Evolutionary conservation across 352 stramenopile genomes (phyloP).

Genomic region (Phytophthora pluvialis): DNA sequence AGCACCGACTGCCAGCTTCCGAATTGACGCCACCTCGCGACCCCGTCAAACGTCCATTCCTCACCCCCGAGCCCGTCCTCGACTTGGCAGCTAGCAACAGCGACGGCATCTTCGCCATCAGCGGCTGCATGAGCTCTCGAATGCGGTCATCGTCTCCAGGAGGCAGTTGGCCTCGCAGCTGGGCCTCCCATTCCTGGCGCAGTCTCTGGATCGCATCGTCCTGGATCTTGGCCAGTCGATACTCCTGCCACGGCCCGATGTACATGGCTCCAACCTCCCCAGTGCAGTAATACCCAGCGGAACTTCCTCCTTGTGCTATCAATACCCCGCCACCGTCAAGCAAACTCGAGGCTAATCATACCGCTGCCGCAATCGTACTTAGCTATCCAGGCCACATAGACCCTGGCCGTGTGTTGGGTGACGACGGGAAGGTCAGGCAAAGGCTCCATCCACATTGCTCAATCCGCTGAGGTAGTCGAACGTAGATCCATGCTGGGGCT

Average conservation of each 20-base stretch:
- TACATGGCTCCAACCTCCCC: conserved; percentile 59
- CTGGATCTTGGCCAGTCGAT: conserved; percentile 86
- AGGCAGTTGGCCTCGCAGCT: conserved; percentile 60
- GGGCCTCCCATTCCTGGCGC: conserved; percentile 65
- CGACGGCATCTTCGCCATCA: conserved; percentile 71
- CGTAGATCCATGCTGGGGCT: conserved; percentile 20
- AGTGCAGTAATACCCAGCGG: conserved; percentile 3
- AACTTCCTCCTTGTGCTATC: conserved; percentile 16
- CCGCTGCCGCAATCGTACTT: conserved; percentile 33
- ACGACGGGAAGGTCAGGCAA: not conserved
- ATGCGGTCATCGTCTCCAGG: conserved; percentile 59
- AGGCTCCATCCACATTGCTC: conserved; percentile 10
- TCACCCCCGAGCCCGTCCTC: conserved; percentile 6
- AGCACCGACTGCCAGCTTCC: conserved; percentile 26
- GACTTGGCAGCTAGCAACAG: conserved; percentile 67
- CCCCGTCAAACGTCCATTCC: conserved; percentile 4
- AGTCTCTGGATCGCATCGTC: conserved; percentile 77
- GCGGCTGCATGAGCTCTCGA: conserved; percentile 79
- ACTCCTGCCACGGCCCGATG: conserved; percentile 88
- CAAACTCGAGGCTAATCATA: conserved; percentile 20
- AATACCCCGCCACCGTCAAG: conserved; percentile 13
- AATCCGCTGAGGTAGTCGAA: conserved; percentile 7
- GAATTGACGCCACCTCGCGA: conserved; percentile 11
- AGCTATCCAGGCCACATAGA: conserved; percentile 25
- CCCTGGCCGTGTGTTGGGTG: not conserved